A percentile compares a stretch with the other conserved stretches of the same genome.
Evolutionary conservation across 768 basidiomycete species (phyloP).

Genomic region (Boletus edulis): DNA sequence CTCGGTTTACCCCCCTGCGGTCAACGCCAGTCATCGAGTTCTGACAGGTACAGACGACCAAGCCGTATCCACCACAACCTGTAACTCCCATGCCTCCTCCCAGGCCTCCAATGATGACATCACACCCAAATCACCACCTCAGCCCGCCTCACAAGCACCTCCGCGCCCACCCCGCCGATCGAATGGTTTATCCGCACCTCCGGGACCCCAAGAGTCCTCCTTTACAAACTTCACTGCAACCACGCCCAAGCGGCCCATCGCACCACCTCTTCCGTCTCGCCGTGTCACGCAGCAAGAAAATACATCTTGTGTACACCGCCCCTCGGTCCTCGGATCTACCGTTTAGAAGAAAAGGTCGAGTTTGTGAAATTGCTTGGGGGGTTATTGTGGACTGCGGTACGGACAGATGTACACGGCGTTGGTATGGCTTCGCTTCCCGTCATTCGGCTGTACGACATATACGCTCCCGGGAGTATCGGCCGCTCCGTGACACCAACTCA

Average conservation of each 20-base stretch:
- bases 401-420: conserved; percentile 48
- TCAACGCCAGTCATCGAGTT: neutral
- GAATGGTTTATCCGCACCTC: neutral
- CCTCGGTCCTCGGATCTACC: conserved; percentile 58
- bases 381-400: conserved; percentile 78
- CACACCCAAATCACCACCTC: conserved; percentile 24
- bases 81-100: conserved; percentile 14
- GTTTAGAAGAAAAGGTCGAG: conserved; percentile 79
- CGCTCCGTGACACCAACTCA: conserved; percentile 60
- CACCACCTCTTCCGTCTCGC: conserved; percentile 44
- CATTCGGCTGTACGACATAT: conserved; percentile 78
- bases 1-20: neutral
- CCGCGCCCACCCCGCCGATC: conserved; percentile 22
- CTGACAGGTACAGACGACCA: conserved; percentile 1
- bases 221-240: neutral
- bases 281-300: conserved; percentile 13
- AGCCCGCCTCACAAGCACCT: conserved; percentile 14
- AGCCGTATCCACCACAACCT: conserved; percentile 16
- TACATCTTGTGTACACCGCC: conserved; percentile 41
- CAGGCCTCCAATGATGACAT: conserved; percentile 15
- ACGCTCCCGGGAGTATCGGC: conserved; percentile 54
- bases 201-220: neutral
- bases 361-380: conserved; percentile 74
- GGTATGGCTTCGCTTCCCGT: conserved; percentile 55
- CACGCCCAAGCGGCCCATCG: conserved; percentile 18